Evolutionary conservation across 306 rosid species (phyloP).

Genomic region (Vachellia collinsii): DNA sequence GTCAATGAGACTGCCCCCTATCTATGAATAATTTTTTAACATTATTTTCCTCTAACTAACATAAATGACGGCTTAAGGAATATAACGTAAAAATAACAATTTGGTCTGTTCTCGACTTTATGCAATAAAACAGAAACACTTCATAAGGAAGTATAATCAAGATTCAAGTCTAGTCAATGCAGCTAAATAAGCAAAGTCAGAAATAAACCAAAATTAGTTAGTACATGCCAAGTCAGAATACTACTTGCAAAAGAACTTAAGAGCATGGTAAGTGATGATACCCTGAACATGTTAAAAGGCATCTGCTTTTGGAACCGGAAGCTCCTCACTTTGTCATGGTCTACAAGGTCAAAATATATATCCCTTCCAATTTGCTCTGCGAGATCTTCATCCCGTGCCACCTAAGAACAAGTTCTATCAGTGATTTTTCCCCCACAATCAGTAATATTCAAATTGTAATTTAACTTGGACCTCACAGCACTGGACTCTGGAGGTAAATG

Average conservation of each 20-base stretch:
- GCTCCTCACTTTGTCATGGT: conserved; percentile 83
- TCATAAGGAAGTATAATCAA: neutral
- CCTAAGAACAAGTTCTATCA: conserved; percentile 48
- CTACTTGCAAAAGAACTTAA: conserved; percentile 9
- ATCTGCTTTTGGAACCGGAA: conserved; percentile 78
- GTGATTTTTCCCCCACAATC: neutral
- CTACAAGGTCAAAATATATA: conserved; percentile 85
- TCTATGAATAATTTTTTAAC: neutral
- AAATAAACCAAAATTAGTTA: conserved; percentile 5
- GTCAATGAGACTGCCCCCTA: neutral
- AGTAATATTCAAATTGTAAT: neutral
- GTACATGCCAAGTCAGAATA: conserved; percentile 18
- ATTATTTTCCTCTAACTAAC: neutral
- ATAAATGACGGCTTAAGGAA: neutral
- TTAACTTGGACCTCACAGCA: conserved; percentile 3
- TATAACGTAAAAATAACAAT: neutral
- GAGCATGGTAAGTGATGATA: conserved; percentile 31
- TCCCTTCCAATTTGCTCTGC: conserved; percentile 75
- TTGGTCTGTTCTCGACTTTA: neutral
- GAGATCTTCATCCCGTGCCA: conserved; percentile 74
- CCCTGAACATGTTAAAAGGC: conserved; percentile 78
- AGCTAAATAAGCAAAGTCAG: neutral
- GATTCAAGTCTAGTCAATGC: conserved; percentile 21
- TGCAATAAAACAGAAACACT: neutral
- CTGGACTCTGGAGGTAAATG: neutral